These are phyloP conservation scores for Ogataea salicorniae DNA, from an alignment of 805 yeast genomes.

Conservation along the genomic window DNA sequence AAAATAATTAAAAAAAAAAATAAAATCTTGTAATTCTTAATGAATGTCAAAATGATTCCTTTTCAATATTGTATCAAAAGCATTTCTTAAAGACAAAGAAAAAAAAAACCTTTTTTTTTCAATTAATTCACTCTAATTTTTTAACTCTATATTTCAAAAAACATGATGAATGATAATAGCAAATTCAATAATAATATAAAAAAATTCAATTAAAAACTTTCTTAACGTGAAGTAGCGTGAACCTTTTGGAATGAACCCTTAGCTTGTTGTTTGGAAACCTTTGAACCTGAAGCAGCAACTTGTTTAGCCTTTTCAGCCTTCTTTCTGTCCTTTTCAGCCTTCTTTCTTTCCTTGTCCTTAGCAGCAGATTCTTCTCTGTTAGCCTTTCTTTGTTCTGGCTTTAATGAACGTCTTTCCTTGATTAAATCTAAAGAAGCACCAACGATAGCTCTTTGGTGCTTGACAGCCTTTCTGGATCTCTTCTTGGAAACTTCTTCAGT, in stretches of 20 bases:
- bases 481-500: conserved; percentile 97
- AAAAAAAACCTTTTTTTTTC: too few relatives aligned
- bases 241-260: conserved; percentile 98
- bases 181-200: neutral
- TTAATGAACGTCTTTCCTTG: conserved; percentile 93
- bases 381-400: conserved; percentile 98
- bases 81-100: too few relatives aligned
- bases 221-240: conserved; percentile 93
- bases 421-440: conserved; percentile 99
- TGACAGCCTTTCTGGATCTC: conserved; percentile 95
- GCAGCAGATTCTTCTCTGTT: conserved; percentile 87
- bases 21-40: too few relatives aligned
- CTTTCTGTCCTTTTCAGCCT: conserved; percentile 90
- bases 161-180: neutral
- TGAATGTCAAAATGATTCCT: too few relatives aligned
- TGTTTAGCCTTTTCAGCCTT: conserved; percentile 86
- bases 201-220: neutral
- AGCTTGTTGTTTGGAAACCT: conserved; percentile 91
- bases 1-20: too few relatives aligned
- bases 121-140: neutral
- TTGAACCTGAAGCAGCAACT: conserved; percentile 70
- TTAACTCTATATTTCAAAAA: neutral
- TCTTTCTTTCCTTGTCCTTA: conserved; percentile 82
- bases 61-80: too few relatives aligned
- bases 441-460: conserved; percentile 98